Conservation (phyloP, 176 grass and related monocot species). For the Areca catechu region DNA sequence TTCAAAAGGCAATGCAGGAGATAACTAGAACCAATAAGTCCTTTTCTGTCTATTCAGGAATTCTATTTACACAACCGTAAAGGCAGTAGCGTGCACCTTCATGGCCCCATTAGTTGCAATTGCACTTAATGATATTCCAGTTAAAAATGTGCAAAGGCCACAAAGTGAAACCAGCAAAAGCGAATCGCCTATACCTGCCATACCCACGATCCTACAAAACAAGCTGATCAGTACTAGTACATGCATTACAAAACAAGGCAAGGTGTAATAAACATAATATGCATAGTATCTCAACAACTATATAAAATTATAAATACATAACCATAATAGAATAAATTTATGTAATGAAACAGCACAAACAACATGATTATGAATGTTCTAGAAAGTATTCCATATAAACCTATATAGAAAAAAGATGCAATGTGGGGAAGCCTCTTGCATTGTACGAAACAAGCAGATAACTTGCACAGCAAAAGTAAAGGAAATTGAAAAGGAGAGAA, state of each 20-base stretch:
- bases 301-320: too few species aligned
- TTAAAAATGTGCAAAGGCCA: constrained; percentile 88
- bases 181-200: constrained; percentile 78
- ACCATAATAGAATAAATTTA: too few species aligned
- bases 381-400: too few species aligned
- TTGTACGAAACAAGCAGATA: too few species aligned
- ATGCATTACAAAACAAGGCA: constrained; percentile 1
- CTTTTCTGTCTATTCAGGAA: too few species aligned
- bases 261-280: background rate
- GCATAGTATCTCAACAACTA: too few species aligned
- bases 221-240: background rate
- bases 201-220: constrained; percentile 91
- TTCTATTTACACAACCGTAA: background rate
- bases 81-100: constrained; percentile 50
- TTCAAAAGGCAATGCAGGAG: background rate
- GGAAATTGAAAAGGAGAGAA: too few species aligned
- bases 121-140: constrained; percentile 87
- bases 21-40: background rate
- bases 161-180: constrained; percentile 88
- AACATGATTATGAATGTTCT: too few species aligned
- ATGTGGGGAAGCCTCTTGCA: too few species aligned
- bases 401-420: too few species aligned
- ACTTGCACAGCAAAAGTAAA: too few species aligned
- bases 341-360: too few species aligned
- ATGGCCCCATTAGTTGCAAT: constrained; percentile 99